Conservation (phyloP, 2,329 filamentous ascomycete genomes). For the Aspergillus ochraceus region DNA sequence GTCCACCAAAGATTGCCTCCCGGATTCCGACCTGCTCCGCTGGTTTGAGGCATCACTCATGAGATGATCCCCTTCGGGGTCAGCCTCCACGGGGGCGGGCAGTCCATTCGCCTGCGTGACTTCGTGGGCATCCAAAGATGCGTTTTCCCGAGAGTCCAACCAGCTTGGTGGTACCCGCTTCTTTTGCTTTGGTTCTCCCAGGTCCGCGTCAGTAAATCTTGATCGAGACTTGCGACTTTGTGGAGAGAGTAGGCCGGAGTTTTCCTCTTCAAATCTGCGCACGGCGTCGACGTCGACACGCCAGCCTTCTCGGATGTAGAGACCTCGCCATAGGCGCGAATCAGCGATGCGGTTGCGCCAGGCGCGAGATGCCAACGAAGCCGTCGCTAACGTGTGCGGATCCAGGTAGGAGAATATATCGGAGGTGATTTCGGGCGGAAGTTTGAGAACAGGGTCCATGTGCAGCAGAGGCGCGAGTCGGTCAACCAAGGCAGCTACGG, state of each 20-base stretch:
- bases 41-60: conserved; percentile 43
- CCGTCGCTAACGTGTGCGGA: conserved; percentile 73
- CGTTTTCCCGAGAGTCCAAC: conserved; percentile 40
- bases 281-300: conserved; percentile 68
- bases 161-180: conserved; percentile 51
- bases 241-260: conserved; percentile 37
- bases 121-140: conserved; percentile 14
- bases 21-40: conserved; percentile 12
- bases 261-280: conserved; percentile 61
- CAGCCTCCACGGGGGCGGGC: conserved; percentile 19
- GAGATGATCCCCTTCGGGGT: conserved; percentile 42
- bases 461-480: conserved; percentile 80
- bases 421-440: conserved; percentile 88
- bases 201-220: conserved; percentile 48
- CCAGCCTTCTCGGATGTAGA: conserved; percentile 88
- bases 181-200: conserved; percentile 53
- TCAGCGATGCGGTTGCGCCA: conserved; percentile 85
- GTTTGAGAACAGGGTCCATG: conserved; percentile 82
- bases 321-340: conserved; percentile 77
- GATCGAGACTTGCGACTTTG: conserved; percentile 49
- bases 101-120: conserved; percentile 4
- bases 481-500: conserved; percentile 77
- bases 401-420: conserved; percentile 87
- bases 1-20: conserved; percentile 19
- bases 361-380: conserved; percentile 73